Conservation (phyloP, 148 eudicot genomes). For the Heliosperma pusillum region DNA sequence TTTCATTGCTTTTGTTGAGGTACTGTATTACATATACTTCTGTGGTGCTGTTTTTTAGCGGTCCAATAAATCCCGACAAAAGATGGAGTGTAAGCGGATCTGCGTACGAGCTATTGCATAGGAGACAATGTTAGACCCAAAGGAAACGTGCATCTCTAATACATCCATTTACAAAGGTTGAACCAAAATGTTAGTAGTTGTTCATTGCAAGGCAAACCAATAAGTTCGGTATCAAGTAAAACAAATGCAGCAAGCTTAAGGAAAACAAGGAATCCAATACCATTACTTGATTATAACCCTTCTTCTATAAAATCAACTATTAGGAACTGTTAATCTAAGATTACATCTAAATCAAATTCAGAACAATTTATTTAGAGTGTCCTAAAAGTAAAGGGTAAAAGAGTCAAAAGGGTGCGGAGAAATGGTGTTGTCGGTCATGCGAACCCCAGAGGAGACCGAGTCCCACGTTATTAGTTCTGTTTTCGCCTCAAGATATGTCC, state of each 20-base stretch:
- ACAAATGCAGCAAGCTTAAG: slow-evolving; percentile 16
- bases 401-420: neutral
- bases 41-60: too few species aligned
- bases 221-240: slow-evolving; percentile 18
- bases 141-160: neutral
- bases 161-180: neutral
- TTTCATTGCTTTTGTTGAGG: too few species aligned
- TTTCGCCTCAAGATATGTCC: slow-evolving; percentile 44
- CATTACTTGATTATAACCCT: neutral
- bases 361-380: neutral
- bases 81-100: neutral
- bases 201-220: slow-evolving; percentile 22
- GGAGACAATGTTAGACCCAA: neutral
- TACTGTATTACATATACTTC: too few species aligned
- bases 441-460: slow-evolving; percentile 27
- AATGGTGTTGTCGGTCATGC: slow-evolving; percentile 31
- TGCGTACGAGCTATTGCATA: neutral
- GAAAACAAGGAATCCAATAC: slow-evolving; percentile 22
- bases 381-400: neutral
- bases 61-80: too few species aligned
- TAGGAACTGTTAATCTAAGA: slow-evolving; percentile 9
- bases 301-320: slow-evolving; percentile 6
- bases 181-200: neutral
- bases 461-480: slow-evolving; percentile 24
- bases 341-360: neutral